Conservation (phyloP, 1,284 basidiomycete species). For the Austroboletus novae-zelandiae region DNA sequence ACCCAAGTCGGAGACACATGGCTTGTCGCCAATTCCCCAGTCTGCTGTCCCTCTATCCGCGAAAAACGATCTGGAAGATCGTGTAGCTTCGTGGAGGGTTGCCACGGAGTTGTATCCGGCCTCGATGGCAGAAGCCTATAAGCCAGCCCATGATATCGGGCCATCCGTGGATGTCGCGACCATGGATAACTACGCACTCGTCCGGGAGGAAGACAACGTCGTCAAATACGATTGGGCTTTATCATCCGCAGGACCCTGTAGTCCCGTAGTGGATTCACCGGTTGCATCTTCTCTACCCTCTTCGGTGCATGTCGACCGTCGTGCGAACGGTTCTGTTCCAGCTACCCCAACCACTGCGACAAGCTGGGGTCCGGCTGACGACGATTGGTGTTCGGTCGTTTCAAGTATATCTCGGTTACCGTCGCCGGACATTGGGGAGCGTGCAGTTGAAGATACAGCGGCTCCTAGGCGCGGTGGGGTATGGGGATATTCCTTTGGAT, state of each 20-base stretch:
- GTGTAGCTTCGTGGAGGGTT: constrained; percentile 65
- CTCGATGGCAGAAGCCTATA: constrained; percentile 41
- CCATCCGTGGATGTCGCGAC: neutral
- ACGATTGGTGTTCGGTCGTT: constrained; percentile 12
- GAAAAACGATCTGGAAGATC: constrained; percentile 48
- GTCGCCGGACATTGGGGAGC: constrained; percentile 34
- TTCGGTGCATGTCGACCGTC: constrained; percentile 53
- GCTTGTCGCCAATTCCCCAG: constrained; percentile 60
- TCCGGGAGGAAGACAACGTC: constrained; percentile 34
- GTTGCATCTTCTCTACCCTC: constrained; percentile 37
- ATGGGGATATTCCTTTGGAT: constrained; percentile 42
- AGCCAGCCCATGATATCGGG: constrained; percentile 12
- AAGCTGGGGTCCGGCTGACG: constrained; percentile 30
- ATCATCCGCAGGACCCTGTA: constrained; percentile 58
- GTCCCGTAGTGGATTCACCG: constrained; percentile 38
- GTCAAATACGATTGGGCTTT: constrained; percentile 69
- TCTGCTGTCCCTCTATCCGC: constrained; percentile 54
- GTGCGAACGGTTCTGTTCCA: constrained; percentile 54
- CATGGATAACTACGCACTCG: constrained; percentile 25
- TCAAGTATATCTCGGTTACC: constrained; percentile 19
- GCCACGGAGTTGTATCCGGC: constrained; percentile 49
- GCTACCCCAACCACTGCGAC: constrained; percentile 43
- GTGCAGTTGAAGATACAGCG: constrained; percentile 41
- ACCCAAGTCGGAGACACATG: constrained; percentile 33
- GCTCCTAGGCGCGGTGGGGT: constrained; percentile 6